A percentile compares a stretch with the other conserved stretches of the same genome.
phyloP scores from a whole-genome alignment of 805 yeast species.

The Candida silvatica region DNA sequence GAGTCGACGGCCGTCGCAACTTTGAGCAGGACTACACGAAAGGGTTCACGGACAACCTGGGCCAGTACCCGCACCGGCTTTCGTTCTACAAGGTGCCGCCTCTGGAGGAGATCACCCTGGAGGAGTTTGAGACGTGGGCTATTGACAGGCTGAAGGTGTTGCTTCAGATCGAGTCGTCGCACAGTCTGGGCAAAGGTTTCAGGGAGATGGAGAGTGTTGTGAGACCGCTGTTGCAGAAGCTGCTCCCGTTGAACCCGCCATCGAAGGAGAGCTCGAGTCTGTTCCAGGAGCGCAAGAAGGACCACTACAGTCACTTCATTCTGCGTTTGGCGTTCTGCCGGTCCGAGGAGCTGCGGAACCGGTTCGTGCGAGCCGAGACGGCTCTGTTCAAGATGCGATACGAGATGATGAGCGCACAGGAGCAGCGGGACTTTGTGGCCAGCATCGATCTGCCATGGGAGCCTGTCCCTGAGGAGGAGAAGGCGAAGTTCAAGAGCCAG shows the following conservation, averaged over 20 bases:
- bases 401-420: slow-evolving; percentile 49
- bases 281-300: slow-evolving; percentile 67
- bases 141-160: slow-evolving; percentile 80
- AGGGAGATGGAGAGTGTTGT: slow-evolving; percentile 60
- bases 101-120: slow-evolving; percentile 75
- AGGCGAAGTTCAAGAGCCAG: slow-evolving; percentile 34
- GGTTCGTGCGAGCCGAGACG: slow-evolving; percentile 74
- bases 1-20: slow-evolving; percentile 66
- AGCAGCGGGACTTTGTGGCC: slow-evolving; percentile 64
- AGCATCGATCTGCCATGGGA: slow-evolving; percentile 65
- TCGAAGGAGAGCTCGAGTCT: slow-evolving; percentile 30
- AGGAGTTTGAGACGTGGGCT: slow-evolving; percentile 94
- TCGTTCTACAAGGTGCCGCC: slow-evolving; percentile 78
- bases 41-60: slow-evolving; percentile 22
- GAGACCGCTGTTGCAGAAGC: slow-evolving; percentile 55
- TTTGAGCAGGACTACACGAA: slow-evolving; percentile 29
- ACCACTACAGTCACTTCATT: slow-evolving; percentile 87
- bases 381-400: slow-evolving; percentile 68
- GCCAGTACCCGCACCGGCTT: slow-evolving; percentile 48
- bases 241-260: slow-evolving; percentile 54
- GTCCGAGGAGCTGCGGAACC: slow-evolving; percentile 68
- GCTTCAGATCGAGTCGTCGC: slow-evolving; percentile 73
- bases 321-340: slow-evolving; percentile 86
- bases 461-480: slow-evolving; percentile 56
- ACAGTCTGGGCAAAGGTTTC: slow-evolving; percentile 51